Percentiles rank a stretch among this genome's conserved stretches.
Evolutionary conservation across 1,284 basidiomycete genomes (phyloP).

Genomic region (Puccinia triticina): DNA sequence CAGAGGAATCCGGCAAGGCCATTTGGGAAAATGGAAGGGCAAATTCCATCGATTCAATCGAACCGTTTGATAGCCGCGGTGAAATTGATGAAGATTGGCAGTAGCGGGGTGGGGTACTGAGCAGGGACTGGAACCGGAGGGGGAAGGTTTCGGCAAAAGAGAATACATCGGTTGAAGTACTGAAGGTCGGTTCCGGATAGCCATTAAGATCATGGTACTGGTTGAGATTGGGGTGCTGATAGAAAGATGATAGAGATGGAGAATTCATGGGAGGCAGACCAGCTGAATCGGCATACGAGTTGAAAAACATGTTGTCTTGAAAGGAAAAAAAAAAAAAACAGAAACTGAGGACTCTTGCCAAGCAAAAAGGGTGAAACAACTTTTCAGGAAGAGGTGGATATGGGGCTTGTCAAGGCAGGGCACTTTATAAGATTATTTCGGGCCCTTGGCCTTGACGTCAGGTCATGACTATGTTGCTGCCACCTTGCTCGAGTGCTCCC

Average conservation of each 20-base stretch:
- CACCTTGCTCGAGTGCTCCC: conserved; percentile 1
- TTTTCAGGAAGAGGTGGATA: neutral
- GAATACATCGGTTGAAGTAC: neutral
- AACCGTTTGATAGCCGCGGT: conserved; percentile 3
- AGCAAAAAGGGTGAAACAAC: conserved; percentile 19
- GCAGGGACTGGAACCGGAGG: neutral
- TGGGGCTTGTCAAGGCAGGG: neutral
- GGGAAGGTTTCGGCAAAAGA: neutral
- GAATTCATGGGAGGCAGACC: conserved; percentile 30
- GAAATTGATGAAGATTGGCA: neutral
- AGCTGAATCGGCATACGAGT: conserved; percentile 32
- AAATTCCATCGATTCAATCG: conserved; percentile 8
- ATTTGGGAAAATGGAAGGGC: neutral
- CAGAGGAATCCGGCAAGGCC: neutral
- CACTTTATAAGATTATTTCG: neutral
- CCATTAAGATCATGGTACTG: conserved; percentile 1
- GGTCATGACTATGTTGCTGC: conserved; percentile 1
- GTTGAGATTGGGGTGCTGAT: neutral
- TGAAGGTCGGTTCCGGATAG: neutral
- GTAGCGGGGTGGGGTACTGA: conserved; percentile 3
- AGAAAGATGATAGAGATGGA: conserved; percentile 1
- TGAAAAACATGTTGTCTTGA: conserved; percentile 13
- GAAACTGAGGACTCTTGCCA: neutral
- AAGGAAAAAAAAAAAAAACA: neutral
- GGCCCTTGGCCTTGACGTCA: conserved; percentile 31